A percentile compares a stretch with the other conserved stretches of the same genome.
Evolutionary conservation across 352 stramenopile species (phyloP).

Genomic region (Pythium scleroteichum): DNA sequence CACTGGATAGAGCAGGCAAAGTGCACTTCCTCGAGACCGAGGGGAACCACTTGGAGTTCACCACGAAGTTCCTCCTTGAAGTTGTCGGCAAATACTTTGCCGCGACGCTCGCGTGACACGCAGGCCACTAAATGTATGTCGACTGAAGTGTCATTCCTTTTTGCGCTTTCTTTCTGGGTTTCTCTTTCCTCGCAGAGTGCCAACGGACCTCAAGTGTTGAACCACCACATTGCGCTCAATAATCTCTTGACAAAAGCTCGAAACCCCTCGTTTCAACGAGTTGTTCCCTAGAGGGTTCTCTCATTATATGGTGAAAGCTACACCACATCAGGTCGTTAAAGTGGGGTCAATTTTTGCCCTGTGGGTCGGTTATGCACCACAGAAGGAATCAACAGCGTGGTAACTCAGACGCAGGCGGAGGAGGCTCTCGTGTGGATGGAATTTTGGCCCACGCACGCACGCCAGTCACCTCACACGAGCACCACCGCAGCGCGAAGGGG

Average conservation of each 20-base stretch:
- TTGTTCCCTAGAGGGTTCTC: too few species aligned
- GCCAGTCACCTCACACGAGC: background rate
- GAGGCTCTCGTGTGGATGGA: slow-evolving; percentile 1
- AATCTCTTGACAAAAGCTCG: slow-evolving; percentile 22
- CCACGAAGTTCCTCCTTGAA: slow-evolving; percentile 73
- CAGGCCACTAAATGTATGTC: background rate
- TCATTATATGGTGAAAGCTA: too few species aligned
- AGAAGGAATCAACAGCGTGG: slow-evolving; percentile 16
- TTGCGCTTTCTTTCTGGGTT: slow-evolving; percentile 16
- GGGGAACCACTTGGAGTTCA: slow-evolving; percentile 92
- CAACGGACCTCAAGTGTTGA: slow-evolving; percentile 22
- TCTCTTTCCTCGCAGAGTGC: background rate
- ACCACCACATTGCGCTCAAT: background rate
- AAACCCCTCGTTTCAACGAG: slow-evolving; percentile 17
- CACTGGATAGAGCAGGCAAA: slow-evolving; percentile 83
- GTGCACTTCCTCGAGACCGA: slow-evolving; percentile 89
- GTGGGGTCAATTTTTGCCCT: too few species aligned
- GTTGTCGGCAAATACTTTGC: slow-evolving; percentile 85
- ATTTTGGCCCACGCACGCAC: slow-evolving; percentile 11
- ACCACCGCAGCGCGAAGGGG: background rate
- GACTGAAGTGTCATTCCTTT: background rate
- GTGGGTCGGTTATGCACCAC: background rate
- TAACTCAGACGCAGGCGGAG: background rate
- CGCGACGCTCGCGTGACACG: slow-evolving; percentile 14
- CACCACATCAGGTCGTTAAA: too few species aligned